A percentile compares a stretch with the other conserved stretches of the same genome.
phyloP scores from a whole-genome alignment of 2,329 filamentous ascomycete genomes.

The Aspergillus sp. region DNA sequence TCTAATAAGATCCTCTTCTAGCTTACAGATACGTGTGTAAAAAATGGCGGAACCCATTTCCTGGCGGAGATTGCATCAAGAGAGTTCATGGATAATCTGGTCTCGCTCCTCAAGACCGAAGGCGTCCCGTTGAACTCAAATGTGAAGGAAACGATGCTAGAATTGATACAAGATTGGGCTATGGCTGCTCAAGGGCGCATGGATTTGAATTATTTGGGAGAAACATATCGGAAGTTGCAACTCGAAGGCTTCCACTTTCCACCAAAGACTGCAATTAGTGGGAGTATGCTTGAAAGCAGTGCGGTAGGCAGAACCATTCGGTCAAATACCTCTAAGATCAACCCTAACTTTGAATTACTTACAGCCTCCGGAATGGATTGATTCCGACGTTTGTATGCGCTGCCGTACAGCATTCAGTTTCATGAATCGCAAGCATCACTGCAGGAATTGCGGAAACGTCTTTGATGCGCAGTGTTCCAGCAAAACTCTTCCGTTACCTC shows the following conservation, averaged over 20 bases:
- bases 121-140: constrained; percentile 76
- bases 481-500: constrained; percentile 83
- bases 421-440: constrained; percentile 98
- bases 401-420: constrained; percentile 95
- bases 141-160: constrained; percentile 86
- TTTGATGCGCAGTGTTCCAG: constrained; percentile 94
- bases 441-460: constrained; percentile 94
- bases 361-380: constrained; percentile 92
- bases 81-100: constrained; percentile 97
- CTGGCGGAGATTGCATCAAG: constrained; percentile 91
- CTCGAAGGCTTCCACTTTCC: constrained; percentile 87
- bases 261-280: constrained; percentile 80
- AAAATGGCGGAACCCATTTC: constrained; percentile 96
- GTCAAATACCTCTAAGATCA: not conserved
- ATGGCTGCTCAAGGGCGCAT: constrained; percentile 80
- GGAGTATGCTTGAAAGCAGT: constrained; percentile 96
- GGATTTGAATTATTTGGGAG: constrained; percentile 80
- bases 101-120: constrained; percentile 81
- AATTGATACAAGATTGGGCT: constrained; percentile 92
- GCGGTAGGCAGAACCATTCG: constrained; percentile 63
- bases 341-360: constrained; percentile 10
- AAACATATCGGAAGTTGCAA: constrained; percentile 81
- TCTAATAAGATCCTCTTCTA: constrained; percentile 29
- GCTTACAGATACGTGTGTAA: constrained; percentile 97
- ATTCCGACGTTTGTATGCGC: constrained; percentile 98